phyloP scores from a whole-genome alignment of 2,329 filamentous ascomycete species.

The Leptodontidium sp. region DNA sequence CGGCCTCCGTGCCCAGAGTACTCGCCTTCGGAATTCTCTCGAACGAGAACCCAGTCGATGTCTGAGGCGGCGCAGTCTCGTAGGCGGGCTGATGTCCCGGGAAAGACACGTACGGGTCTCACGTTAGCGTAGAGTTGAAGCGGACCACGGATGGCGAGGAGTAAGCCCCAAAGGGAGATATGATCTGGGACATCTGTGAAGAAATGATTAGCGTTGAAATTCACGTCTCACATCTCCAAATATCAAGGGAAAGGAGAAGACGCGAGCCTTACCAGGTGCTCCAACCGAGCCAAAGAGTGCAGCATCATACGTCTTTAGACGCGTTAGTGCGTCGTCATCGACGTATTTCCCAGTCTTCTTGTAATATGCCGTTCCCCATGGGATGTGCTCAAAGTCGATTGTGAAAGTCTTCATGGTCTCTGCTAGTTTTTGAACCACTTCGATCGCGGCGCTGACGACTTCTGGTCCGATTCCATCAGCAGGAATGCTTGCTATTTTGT shows the following conservation, averaged over 20 bases:
- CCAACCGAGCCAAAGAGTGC: conserved; percentile 69
- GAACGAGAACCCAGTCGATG: conserved; percentile 71
- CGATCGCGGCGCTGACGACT: conserved; percentile 65
- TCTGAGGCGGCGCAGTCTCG: conserved; percentile 53
- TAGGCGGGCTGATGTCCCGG: conserved; percentile 64
- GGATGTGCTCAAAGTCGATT: conserved; percentile 65
- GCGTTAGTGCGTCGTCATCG: conserved; percentile 61
- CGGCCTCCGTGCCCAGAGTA: conserved; percentile 57
- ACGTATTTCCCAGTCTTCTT: conserved; percentile 66
- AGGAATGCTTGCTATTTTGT: conserved; percentile 64
- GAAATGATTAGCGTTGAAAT: conserved; percentile 45
- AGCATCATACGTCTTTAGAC: conserved; percentile 64
- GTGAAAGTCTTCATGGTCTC: conserved; percentile 63
- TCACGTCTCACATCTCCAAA: too few relatives aligned
- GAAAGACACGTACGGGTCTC: conserved; percentile 65
- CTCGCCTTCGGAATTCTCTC: conserved; percentile 72
- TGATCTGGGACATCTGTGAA: conserved; percentile 65
- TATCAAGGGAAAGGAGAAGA: too few relatives aligned
- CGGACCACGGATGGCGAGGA: conserved; percentile 68
- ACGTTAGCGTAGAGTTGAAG: conserved; percentile 74
- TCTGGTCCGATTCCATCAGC: conserved; percentile 70
- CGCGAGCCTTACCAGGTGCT: conserved; percentile 54
- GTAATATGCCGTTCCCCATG: conserved; percentile 67
- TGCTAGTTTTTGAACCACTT: conserved; percentile 64
- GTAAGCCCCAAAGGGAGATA: conserved; percentile 70